phyloP scores from a whole-genome alignment of 768 basidiomycete genomes.

The Mycena vitilis region DNA sequence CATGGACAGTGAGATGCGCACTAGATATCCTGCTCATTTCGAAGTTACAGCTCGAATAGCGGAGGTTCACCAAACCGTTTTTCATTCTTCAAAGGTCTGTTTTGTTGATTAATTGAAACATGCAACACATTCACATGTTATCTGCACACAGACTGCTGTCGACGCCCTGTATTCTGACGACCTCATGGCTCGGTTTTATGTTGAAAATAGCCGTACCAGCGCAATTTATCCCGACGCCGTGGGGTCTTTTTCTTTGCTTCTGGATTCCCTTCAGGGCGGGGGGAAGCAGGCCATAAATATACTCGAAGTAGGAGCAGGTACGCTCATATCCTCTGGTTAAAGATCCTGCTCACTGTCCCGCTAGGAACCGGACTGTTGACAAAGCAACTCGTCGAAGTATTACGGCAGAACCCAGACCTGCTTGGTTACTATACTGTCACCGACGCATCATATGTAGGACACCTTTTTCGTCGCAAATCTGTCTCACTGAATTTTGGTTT shows the following conservation, averaged over 20 bases:
- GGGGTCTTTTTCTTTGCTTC: conserved; percentile 3
- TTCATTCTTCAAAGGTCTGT: not conserved
- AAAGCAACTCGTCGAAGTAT: not conserved
- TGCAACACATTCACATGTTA: too few relatives aligned
- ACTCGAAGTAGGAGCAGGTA: conserved; percentile 26
- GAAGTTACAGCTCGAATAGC: not conserved
- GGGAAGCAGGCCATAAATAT: conserved; percentile 14
- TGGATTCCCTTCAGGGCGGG: conserved; percentile 1
- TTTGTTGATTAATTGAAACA: too few relatives aligned
- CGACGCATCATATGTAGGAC: conserved; percentile 8
- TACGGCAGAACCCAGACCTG: conserved; percentile 4
- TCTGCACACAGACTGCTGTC: not conserved
- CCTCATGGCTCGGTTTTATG: conserved; percentile 14
- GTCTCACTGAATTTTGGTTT: too few relatives aligned
- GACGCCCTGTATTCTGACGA: conserved; percentile 15
- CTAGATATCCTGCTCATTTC: not conserved
- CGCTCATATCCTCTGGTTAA: not conserved
- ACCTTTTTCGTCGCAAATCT: not conserved
- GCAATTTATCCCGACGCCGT: not conserved
- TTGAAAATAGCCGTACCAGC: not conserved
- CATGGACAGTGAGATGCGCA: not conserved
- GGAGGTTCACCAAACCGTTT: not conserved
- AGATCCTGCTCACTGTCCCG: not conserved
- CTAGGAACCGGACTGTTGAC: conserved; percentile 26
- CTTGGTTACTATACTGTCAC: conserved; percentile 21